Percentiles rank a stretch among this genome's conserved stretches.
Evolutionary conservation across 2,329 filamentous ascomycete species (phyloP).

Genomic region (Fusarium musae): DNA sequence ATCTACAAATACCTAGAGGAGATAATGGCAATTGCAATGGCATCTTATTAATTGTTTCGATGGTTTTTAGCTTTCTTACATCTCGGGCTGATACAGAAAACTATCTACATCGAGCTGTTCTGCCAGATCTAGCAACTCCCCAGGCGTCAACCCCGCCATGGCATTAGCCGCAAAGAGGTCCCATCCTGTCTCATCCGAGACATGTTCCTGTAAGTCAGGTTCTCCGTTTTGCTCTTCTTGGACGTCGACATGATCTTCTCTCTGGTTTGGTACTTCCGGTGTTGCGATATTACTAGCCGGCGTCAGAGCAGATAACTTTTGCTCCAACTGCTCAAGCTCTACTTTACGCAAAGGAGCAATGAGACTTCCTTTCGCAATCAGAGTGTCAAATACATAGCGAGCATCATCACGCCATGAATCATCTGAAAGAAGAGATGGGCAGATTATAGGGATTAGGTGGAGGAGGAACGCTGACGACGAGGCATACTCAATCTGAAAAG

Average conservation of each 20-base stretch:
- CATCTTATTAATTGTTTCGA: neutral
- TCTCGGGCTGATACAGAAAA: conserved; percentile 35
- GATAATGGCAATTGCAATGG: accelerated
- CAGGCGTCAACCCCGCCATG: conserved; percentile 47
- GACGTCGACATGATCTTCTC: neutral
- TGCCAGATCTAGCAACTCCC: conserved; percentile 47
- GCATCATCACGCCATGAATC: conserved; percentile 51
- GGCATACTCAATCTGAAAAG: conserved; percentile 55
- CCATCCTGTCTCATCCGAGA: conserved; percentile 42
- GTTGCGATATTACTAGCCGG: conserved; percentile 32
- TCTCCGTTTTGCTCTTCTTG: neutral
- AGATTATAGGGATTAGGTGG: conserved; percentile 48
- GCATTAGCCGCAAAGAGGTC: conserved; percentile 48
- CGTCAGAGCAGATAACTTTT: conserved; percentile 50
- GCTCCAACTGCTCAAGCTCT: conserved; percentile 52
- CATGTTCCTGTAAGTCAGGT: neutral
- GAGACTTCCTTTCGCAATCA: conserved; percentile 52
- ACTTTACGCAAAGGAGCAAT: conserved; percentile 52
- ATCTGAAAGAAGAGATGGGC: conserved; percentile 50
- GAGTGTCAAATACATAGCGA: conserved; percentile 50
- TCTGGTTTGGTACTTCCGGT: neutral
- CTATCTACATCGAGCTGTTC: conserved; percentile 46
- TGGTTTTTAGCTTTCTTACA: neutral
- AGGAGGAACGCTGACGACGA: conserved; percentile 55
- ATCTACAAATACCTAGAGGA: neutral